Conservation (phyloP, 129 eudicot genomes). For the Tagetes erecta region DNA sequence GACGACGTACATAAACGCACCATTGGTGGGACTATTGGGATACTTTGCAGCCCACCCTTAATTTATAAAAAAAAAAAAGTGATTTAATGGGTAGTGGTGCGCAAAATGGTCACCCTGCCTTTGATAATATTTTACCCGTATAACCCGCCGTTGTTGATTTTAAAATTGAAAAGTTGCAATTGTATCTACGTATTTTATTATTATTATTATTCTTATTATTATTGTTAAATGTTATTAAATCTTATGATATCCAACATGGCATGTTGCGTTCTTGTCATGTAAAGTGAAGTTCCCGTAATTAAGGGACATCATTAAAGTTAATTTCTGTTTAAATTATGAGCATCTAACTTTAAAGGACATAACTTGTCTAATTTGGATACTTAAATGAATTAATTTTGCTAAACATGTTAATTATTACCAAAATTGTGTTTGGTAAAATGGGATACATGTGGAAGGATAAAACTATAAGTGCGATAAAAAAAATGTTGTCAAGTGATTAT, state of each 20-base stretch:
- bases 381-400: not conserved
- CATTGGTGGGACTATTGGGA: conserved; percentile 87
- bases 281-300: conserved; percentile 16
- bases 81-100: conserved; percentile 46
- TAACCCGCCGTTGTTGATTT: conserved; percentile 17
- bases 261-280: conserved; percentile 1
- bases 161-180: conserved; percentile 34
- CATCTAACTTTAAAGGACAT: not conserved
- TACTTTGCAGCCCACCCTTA: conserved; percentile 77
- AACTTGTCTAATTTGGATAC: conserved; percentile 2
- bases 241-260: conserved; percentile 22
- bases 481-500: too few relatives aligned
- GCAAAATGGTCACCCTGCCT: conserved; percentile 65
- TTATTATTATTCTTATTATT: not conserved
- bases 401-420: not conserved
- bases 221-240: conserved; percentile 3
- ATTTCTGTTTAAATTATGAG: not conserved
- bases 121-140: not conserved
- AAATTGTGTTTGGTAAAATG: not conserved
- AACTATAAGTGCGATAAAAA: too few relatives aligned
- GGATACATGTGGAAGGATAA: too few relatives aligned
- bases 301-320: conserved; percentile 21
- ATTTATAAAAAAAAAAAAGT: not conserved
- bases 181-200: conserved; percentile 12
- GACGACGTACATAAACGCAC: conserved; percentile 91